A percentile compares a stretch with the other conserved stretches of the same genome.
phyloP scores from a whole-genome alignment of 2,329 filamentous ascomycete species.

The Botrytis byssoidea region DNA sequence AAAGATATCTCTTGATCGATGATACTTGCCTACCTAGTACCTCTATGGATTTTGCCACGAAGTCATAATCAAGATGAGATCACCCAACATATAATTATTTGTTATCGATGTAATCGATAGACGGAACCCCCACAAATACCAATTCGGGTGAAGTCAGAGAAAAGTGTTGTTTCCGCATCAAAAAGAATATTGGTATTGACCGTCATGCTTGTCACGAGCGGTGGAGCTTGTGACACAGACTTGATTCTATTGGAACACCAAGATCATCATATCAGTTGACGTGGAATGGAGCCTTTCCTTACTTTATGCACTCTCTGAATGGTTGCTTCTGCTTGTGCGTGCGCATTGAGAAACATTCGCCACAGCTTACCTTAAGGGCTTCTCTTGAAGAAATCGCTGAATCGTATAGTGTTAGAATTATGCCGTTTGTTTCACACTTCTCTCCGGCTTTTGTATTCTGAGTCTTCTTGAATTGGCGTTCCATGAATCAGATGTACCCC shows the following conservation, averaged over 20 bases:
- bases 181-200: not conserved
- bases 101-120: not conserved
- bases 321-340: not conserved
- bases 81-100: not conserved
- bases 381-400: constrained; percentile 1
- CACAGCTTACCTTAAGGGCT: not conserved
- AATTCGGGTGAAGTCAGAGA: not conserved
- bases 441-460: not conserved
- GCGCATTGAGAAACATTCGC: not conserved
- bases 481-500: not conserved
- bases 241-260: constrained; percentile 9
- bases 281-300: not conserved
- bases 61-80: not conserved
- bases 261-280: constrained; percentile 19
- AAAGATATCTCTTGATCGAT: not conserved
- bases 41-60: not conserved
- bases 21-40: not conserved
- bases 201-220: constrained; percentile 5
- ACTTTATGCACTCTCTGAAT: constrained; percentile 15
- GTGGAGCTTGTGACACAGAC: constrained; percentile 5
- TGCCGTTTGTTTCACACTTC: not conserved
- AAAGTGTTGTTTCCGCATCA: constrained; percentile 12
- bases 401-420: not conserved
- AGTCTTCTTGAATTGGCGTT: not conserved
- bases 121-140: not conserved